Evolutionary conservation across 2,329 filamentous ascomycete species (phyloP).

Genomic region (Beauveria sp.): DNA sequence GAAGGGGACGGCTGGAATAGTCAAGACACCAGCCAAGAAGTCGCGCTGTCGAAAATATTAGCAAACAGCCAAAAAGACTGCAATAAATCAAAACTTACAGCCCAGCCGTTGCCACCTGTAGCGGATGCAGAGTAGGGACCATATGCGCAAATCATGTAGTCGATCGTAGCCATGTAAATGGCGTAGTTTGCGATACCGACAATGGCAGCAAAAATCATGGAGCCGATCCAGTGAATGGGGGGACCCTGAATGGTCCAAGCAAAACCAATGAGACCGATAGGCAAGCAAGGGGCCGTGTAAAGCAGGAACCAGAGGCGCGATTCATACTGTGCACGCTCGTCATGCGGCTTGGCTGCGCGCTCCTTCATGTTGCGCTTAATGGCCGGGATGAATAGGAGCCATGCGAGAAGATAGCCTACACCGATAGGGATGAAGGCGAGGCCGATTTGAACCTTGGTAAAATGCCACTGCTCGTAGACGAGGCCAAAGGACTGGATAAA

Average conservation of each 20-base stretch:
- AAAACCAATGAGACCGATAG: slow-evolving; percentile 63
- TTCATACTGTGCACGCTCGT: slow-evolving; percentile 60
- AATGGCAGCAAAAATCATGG: slow-evolving; percentile 55
- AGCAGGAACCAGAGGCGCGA: slow-evolving; percentile 58
- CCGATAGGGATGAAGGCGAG: slow-evolving; percentile 59
- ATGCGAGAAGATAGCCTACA: slow-evolving; percentile 58
- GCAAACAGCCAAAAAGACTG: neutral
- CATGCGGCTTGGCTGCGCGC: slow-evolving; percentile 40
- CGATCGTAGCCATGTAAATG: slow-evolving; percentile 70
- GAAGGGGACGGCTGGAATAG: slow-evolving; percentile 59
- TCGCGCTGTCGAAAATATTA: slow-evolving; percentile 38
- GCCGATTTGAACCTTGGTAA: slow-evolving; percentile 47
- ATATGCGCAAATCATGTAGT: slow-evolving; percentile 71
- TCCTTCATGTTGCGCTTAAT: slow-evolving; percentile 46
- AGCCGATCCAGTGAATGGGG: slow-evolving; percentile 58
- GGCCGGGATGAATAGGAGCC: slow-evolving; percentile 49
- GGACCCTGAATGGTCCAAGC: slow-evolving; percentile 61
- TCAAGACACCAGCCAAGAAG: slow-evolving; percentile 64
- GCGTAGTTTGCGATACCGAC: slow-evolving; percentile 68
- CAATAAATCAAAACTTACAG: slow-evolving; percentile 19
- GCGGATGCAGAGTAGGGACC: slow-evolving; percentile 67
- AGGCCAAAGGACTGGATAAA: slow-evolving; percentile 64
- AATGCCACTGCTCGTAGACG: slow-evolving; percentile 62
- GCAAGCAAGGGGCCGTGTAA: slow-evolving; percentile 51
- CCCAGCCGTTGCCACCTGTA: slow-evolving; percentile 68